Conservation (phyloP, 768 basidiomycete species). For the Tulasnella sp. region DNA sequence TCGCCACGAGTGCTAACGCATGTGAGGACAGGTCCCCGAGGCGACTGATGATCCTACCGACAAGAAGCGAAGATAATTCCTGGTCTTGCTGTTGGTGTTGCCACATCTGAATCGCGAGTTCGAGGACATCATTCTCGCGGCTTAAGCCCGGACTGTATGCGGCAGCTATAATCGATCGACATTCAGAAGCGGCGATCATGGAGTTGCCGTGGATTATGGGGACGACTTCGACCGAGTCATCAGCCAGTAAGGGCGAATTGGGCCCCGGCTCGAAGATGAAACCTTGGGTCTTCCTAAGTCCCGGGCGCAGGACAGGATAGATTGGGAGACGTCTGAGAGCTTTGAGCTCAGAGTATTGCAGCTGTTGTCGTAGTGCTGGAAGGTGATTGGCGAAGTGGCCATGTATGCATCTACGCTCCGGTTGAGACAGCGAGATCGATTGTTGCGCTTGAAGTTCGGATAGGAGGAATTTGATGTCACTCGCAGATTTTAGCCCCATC, state of each 20-base stretch:
- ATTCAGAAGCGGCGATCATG: neutral
- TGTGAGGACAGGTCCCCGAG: no score
- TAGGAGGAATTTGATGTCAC: neutral
- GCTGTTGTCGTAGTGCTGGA: no score
- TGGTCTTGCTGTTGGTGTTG: neutral
- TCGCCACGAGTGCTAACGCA: no score
- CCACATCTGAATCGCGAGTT: neutral
- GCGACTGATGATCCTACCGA: neutral
- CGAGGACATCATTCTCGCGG: neutral
- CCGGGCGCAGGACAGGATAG: neutral
- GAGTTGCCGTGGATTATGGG: neutral
- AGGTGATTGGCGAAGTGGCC: neutral
- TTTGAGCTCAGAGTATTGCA: no score
- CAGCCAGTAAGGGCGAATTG: neutral
- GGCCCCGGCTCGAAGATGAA: neutral
- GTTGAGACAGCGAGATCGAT: no score
- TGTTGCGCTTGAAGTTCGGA: neutral
- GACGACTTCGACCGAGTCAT: neutral
- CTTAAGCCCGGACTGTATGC: neutral
- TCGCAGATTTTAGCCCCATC: neutral
- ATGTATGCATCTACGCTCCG: neutral
- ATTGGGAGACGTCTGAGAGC: neutral
- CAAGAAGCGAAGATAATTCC: neutral
- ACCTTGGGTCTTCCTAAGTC: neutral
- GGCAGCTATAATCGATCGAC: neutral